Evolutionary conservation across 306 rosid species (phyloP).

Genomic region (Fragaria ananassa): DNA sequence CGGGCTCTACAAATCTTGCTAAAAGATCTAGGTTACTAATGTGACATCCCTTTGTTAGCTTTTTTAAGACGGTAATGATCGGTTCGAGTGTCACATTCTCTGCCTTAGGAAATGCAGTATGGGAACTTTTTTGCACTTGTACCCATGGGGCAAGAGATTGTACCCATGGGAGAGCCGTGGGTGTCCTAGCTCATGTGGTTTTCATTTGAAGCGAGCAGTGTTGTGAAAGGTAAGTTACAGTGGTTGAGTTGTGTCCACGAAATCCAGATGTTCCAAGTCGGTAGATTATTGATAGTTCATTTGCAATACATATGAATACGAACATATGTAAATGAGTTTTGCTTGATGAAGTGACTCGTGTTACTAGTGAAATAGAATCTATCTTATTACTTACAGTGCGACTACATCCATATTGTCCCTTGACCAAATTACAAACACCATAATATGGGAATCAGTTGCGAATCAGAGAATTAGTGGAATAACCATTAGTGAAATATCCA

Average conservation of each 20-base stretch:
- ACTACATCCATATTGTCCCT: neutral
- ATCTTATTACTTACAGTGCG: too few species aligned
- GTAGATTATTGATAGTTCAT: neutral
- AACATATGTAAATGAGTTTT: neutral
- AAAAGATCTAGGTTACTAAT: neutral
- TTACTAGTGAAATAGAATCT: neutral
- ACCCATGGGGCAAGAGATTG: too few species aligned
- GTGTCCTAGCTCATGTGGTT: neutral
- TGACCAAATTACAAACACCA: neutral
- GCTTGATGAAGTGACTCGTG: neutral
- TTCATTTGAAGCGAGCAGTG: neutral
- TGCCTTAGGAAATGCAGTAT: too few species aligned
- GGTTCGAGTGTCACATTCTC: neutral
- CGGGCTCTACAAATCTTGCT: neutral
- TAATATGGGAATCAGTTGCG: neutral
- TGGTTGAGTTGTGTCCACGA: neutral
- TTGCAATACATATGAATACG: neutral
- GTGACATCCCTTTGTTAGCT: neutral
- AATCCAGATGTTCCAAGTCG: too few species aligned
- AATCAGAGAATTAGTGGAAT: neutral
- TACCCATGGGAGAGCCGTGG: too few species aligned
- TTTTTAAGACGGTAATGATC: neutral
- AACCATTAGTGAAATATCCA: too few species aligned
- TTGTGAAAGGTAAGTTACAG: neutral
- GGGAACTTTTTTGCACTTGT: too few species aligned